phyloP scores from a whole-genome alignment of 1,284 basidiomycete genomes.

The Malassezia yamatoensis region DNA sequence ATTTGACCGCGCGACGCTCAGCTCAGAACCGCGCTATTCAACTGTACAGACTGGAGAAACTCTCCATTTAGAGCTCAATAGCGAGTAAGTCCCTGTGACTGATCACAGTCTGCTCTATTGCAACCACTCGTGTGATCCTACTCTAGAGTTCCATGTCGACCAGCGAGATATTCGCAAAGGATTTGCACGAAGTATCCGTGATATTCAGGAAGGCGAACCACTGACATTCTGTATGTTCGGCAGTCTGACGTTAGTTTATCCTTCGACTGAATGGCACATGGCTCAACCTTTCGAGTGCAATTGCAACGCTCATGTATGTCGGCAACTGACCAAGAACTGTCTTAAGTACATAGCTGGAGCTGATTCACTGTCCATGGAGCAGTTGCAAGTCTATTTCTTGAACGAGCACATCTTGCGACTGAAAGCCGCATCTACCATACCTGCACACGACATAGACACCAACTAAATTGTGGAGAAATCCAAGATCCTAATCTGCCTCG shows the following conservation, averaged over 20 bases:
- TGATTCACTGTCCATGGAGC: constrained; percentile 17
- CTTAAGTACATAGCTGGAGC: constrained; percentile 34
- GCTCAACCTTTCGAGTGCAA: constrained; percentile 39
- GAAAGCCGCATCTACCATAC: constrained; percentile 14
- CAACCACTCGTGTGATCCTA: constrained; percentile 43
- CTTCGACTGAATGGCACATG: constrained; percentile 43
- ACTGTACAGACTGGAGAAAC: constrained; percentile 33
- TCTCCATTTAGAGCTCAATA: constrained; percentile 38
- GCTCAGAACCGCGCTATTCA: constrained; percentile 23
- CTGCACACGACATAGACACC: not conserved
- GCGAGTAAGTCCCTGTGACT: constrained; percentile 17
- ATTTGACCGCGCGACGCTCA: constrained; percentile 24
- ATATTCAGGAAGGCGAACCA: constrained; percentile 32
- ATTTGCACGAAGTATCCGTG: constrained; percentile 23
- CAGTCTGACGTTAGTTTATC: constrained; percentile 29
- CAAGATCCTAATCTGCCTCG: not conserved
- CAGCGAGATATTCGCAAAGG: constrained; percentile 20
- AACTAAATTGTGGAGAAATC: not conserved
- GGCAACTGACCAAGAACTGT: constrained; percentile 14
- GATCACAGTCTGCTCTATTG: constrained; percentile 33
- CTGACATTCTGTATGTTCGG: constrained; percentile 36
- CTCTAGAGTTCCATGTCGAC: constrained; percentile 28
- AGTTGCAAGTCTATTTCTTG: constrained; percentile 27
- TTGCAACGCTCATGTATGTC: constrained; percentile 19
- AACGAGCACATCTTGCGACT: constrained; percentile 33